Percentiles rank a stretch among this genome's conserved stretches.
These are phyloP conservation scores for Cicer bijugum DNA, from an alignment of 306 rosid genomes.

Conservation along the genomic window DNA sequence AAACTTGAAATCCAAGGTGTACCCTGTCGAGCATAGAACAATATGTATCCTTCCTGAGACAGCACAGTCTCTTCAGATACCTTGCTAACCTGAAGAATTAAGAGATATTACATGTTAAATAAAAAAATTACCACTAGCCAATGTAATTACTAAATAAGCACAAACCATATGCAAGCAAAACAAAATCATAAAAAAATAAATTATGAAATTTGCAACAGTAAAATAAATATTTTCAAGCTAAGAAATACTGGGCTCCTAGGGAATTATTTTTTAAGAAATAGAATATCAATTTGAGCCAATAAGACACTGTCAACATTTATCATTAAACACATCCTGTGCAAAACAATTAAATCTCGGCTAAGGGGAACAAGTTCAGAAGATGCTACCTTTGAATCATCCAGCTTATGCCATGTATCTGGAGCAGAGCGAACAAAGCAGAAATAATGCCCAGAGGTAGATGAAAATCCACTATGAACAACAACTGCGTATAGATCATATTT, in stretches of 20 bases:
- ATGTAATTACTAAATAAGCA: constrained; percentile 10
- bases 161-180: constrained; percentile 2
- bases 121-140: neutral
- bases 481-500: constrained; percentile 82
- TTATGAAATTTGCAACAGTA: neutral
- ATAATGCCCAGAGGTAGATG: constrained; percentile 83
- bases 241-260: neutral
- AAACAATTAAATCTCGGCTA: constrained; percentile 16
- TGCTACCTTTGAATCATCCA: constrained; percentile 83
- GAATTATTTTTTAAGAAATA: neutral
- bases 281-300: neutral
- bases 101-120: constrained; percentile 9
- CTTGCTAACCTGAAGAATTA: constrained; percentile 64
- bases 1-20: constrained; percentile 77
- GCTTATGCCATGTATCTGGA: constrained; percentile 73
- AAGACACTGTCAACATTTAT: neutral
- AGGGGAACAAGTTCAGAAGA: neutral
- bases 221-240: neutral
- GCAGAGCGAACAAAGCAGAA: constrained; percentile 79
- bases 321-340: neutral
- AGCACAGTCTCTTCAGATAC: constrained; percentile 61
- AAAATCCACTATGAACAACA: constrained; percentile 74
- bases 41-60: constrained; percentile 82
- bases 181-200: neutral
- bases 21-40: constrained; percentile 75